Percentiles rank a stretch among this genome's conserved stretches.
Evolutionary conservation across 495 filamentous ascomycete species (phyloP).

Genomic region (Chaetomium fimeti): DNA sequence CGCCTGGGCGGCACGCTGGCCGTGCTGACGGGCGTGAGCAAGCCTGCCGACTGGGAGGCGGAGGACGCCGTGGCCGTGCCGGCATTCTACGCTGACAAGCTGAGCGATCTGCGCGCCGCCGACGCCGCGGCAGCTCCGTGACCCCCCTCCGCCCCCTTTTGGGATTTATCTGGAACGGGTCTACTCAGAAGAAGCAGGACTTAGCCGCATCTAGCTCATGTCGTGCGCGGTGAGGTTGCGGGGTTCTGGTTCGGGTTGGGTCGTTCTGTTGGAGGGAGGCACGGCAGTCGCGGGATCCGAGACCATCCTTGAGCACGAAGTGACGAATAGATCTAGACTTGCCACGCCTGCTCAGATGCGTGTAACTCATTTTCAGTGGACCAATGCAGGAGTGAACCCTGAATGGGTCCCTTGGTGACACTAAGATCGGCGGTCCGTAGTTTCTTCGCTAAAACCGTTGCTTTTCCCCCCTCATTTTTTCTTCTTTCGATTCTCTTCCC

Average conservation of each 20-base stretch:
- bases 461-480: neutral
- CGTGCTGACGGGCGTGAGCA: constrained; percentile 86
- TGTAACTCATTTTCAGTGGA: neutral
- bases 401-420: neutral
- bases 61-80: constrained; percentile 62
- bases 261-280: neutral
- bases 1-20: constrained; percentile 85
- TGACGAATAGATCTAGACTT: neutral
- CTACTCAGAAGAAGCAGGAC: neutral
- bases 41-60: constrained; percentile 74
- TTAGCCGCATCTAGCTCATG: neutral
- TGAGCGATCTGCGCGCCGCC: constrained; percentile 66
- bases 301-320: neutral
- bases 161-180: constrained; percentile 14
- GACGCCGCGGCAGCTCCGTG: constrained; percentile 3
- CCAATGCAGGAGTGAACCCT: neutral
- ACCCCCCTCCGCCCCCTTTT: no score
- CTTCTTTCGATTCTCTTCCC: neutral
- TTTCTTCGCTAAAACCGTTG: neutral
- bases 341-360: neutral
- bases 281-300: neutral
- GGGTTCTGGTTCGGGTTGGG: neutral
- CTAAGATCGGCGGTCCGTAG: no score
- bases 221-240: neutral
- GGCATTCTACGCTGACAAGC: constrained; percentile 72